Base-by-base conservation (phyloP, 768 basidiomycete genomes). In the Boletus reticuloceps region DNA sequence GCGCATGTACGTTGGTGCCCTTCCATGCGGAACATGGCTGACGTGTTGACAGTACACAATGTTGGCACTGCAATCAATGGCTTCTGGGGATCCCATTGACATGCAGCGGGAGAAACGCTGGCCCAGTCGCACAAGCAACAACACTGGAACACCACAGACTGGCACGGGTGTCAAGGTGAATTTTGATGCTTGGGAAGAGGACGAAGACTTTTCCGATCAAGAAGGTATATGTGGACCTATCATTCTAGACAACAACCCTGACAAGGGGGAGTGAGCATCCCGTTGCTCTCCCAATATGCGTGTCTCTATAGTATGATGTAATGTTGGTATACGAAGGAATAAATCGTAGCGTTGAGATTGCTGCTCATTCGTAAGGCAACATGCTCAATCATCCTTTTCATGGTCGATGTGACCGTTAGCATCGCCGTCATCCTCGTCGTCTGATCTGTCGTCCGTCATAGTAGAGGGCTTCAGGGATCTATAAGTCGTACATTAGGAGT, bases 61-160 rank as follows among this genome's bases (percentile, higher is more conserved):
- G 53, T 69, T 81, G 43, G 82, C 83, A 13, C 66, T 89, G 66
- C 79, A 79, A 51, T 69, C 76, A 29, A 92, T 94, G 91, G 88
- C 88, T 17, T 75, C 78, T 20, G 91, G 89, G 6, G 83, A 83
- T 47, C 82, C 82, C 10, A 62, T 93, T 11, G 91, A 94, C 66
- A 76, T 77, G 48, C 91, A 94, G 61, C 81, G 90, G 51, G 85
- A 89, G 62, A 77, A 82, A 64, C 79, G 91, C 37, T 94, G 91
- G 91, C 91, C 91, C 2, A 79, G 77, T 58, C 82, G 77, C 50
- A 82, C 81, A 53, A 45, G 55, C 6, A 62, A 44, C n/a, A 54
- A 20, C 50, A 25, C 54, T 51, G 52, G 52, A 53, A 40, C 44
- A 34, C 63, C 70, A 38, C 71, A 71, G 34, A 27, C 50, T 14